A percentile compares a stretch with the other conserved stretches of the same genome.
Conservation (phyloP, 768 basidiomycete species). For the Collybia mongolica region DNA sequence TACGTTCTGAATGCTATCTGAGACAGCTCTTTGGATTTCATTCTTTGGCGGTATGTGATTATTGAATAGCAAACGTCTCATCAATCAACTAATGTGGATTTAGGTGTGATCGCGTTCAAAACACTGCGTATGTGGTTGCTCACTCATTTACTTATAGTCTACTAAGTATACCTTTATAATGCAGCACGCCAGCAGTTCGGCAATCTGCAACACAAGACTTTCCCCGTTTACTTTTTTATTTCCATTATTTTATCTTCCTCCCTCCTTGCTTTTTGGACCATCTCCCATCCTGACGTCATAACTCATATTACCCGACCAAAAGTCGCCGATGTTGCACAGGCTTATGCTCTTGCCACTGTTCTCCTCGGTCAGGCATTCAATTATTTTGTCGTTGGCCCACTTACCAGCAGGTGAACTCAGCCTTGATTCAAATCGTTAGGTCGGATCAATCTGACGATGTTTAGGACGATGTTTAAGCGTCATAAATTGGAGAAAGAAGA, state of each 20-base stretch:
- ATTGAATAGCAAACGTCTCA: background rate
- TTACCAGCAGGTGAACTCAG: conserved; percentile 60
- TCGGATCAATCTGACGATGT: too few relatives aligned
- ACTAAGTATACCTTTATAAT: conserved; percentile 1
- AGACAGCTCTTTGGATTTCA: conserved; percentile 55
- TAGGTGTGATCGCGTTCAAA: conserved; percentile 62
- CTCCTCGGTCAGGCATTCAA: conserved; percentile 55
- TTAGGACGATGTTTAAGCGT: conserved; percentile 74
- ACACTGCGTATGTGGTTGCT: conserved; percentile 48
- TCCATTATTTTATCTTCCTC: conserved; percentile 53
- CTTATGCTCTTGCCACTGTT: conserved; percentile 51
- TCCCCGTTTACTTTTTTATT: conserved; percentile 71
- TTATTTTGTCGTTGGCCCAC: conserved; percentile 67
- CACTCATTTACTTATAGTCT: background rate
- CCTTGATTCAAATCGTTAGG: background rate
- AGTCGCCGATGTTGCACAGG: conserved; percentile 63
- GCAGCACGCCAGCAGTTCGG: conserved; percentile 75
- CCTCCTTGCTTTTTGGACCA: conserved; percentile 58
- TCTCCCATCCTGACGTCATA: conserved; percentile 55
- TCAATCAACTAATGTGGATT: background rate
- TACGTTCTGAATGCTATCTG: conserved; percentile 16
- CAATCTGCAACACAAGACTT: conserved; percentile 68
- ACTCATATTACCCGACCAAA: conserved; percentile 43
- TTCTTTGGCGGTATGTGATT: conserved; percentile 58
- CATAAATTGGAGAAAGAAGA: conserved; percentile 75